phyloP scores from a whole-genome alignment of 768 basidiomycete genomes.

The Amanita brunnescens region DNA sequence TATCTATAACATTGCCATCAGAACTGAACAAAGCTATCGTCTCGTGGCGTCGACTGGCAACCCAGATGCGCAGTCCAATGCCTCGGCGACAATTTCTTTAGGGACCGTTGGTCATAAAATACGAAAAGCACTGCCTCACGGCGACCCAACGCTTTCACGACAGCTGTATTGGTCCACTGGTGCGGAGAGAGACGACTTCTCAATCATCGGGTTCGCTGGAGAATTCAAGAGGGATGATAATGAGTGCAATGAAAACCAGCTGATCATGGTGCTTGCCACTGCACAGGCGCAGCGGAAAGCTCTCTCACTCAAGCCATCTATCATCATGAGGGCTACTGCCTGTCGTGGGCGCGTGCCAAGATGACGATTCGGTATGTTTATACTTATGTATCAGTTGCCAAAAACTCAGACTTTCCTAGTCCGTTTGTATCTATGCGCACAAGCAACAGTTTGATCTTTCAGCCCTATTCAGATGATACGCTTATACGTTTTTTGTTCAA shows the following conservation, averaged over 20 bases:
- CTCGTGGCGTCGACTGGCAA: neutral
- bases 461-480: conserved; percentile 1
- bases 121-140: neutral
- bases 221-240: neutral
- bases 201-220: conserved; percentile 1
- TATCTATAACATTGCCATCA: neutral
- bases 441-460: neutral
- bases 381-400: conserved; percentile 4
- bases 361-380: neutral
- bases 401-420: conserved; percentile 2
- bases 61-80: conserved; percentile 7
- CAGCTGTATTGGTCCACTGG: neutral
- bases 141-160: neutral
- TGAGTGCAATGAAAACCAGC: conserved; percentile 5
- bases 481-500: conserved; percentile 8
- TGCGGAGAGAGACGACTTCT: neutral
- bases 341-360: conserved; percentile 6
- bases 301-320: neutral
- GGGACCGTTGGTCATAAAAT: neutral
- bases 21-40: conserved; percentile 1
- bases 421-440: conserved; percentile 3
- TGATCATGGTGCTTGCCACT: conserved; percentile 9
- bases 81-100: conserved; percentile 7
- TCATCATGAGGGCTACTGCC: conserved; percentile 7
- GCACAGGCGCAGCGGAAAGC: conserved; percentile 7